These are phyloP conservation scores for Aurantiochytrium sp. DNA, from an alignment of 108 stramenopile species.

Conservation along the genomic window DNA sequence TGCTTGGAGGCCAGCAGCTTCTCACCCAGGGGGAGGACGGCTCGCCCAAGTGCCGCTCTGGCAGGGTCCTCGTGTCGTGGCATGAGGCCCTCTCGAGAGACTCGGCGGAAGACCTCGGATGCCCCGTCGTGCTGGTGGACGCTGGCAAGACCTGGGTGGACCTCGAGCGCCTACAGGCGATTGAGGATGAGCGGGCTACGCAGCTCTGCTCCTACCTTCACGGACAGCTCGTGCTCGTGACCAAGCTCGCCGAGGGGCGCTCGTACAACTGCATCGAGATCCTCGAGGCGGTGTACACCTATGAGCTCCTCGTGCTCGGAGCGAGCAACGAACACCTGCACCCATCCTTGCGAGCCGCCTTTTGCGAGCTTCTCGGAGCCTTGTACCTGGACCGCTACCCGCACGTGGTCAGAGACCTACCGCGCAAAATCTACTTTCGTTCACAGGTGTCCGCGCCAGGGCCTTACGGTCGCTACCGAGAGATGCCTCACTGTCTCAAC, in stretches of 20 bases:
- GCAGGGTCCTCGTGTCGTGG: neutral
- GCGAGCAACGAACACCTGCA: neutral
- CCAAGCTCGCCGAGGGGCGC: neutral
- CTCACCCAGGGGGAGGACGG: neutral
- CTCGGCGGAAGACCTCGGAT: neutral
- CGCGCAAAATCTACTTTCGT: neutral
- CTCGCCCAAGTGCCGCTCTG: neutral
- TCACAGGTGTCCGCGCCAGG: neutral
- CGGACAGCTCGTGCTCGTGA: neutral
- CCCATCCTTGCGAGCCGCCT: neutral
- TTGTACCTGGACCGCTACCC: slow-evolving; percentile 10
- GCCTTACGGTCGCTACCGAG: neutral
- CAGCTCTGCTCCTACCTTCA: neutral
- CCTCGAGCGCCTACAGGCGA: neutral
- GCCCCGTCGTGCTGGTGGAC: too few species aligned
- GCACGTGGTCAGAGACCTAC: neutral
- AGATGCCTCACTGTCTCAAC: neutral
- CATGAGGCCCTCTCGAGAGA: neutral
- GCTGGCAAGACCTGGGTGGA: neutral
- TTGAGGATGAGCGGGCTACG: neutral
- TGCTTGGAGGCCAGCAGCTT: neutral
- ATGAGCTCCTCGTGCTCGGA: neutral
- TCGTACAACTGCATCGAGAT: neutral
- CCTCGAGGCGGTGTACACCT: neutral
- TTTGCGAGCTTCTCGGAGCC: neutral